These are phyloP conservation scores for Solanum bulbocastanum DNA, from an alignment of 257 asterid genomes.

Conservation along the genomic window DNA sequence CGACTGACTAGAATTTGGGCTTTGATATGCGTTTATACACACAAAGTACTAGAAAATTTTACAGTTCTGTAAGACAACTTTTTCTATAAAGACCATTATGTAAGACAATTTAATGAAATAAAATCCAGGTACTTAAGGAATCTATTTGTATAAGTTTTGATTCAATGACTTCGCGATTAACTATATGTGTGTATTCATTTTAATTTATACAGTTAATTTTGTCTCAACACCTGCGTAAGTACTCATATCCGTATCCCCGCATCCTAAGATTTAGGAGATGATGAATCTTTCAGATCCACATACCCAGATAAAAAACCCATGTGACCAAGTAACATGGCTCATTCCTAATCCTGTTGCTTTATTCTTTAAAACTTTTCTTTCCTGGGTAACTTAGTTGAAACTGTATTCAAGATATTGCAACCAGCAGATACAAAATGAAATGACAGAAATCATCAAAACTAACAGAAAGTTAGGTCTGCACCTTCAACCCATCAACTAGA, in stretches of 20 bases:
- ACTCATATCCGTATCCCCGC: background rate
- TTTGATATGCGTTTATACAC: background rate
- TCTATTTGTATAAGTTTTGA: background rate
- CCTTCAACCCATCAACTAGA: conserved; percentile 98
- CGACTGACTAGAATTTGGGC: background rate
- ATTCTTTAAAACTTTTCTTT: background rate
- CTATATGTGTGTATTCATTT: background rate
- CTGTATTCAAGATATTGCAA: background rate
- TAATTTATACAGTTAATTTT: background rate
- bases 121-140: background rate
- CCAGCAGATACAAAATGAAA: background rate
- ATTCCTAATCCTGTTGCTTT: background rate
- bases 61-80: background rate
- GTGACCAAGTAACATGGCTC: background rate
- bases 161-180: background rate
- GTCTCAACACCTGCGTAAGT: background rate
- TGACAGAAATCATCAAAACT: background rate
- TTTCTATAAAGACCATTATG: background rate
- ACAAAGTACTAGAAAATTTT: background rate
- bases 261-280: background rate
- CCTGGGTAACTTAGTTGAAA: background rate
- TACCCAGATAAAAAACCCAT: background rate
- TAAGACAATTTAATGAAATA: background rate
- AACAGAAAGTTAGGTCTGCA: background rate
- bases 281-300: background rate